Evolutionary conservation across 2,329 filamentous ascomycete species (phyloP), one percentile per base, ranked within the genome.

Genomic region (Coniochaeta sp.): DNA sequence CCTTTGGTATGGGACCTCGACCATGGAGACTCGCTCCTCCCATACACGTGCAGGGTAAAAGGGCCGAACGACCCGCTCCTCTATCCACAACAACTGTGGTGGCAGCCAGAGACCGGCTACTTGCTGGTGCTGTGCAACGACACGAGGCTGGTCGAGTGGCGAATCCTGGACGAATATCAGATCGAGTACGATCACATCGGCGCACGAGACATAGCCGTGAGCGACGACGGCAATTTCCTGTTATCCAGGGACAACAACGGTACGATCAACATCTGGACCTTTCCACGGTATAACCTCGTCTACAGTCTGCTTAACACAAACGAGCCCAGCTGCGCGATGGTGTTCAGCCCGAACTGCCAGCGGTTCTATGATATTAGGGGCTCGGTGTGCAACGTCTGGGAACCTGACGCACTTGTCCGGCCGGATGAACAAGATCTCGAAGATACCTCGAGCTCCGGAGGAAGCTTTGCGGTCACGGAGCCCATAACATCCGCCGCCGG

Each of bases 291-390:
- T 7, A 28, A 46, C 22, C 28, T 51, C 8, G 33, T 51, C 5
- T 51, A 51, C 28, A 42, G 26, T 24, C 32, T 42, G n/a, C 24
- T 45, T 22, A 51, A 51, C 27, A 20, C 13, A 8, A 31, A 31
- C 16, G 49, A 51, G 28, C 14, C 22, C 3, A 45, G 32, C 32
- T 13, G 14, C 3, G 33, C 22, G 5, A 31, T 51, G 35, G 27
- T 14, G 12, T 45, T 51, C 12, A 51, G 35, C 24, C 49, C 49
- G 6, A 31, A 46, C 24, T 28, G 35, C 16, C 49, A 51, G n/a
- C 35, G 49, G 1, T 51, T 51, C 16, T 51, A 51, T 35, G 49
- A 51, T 16, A 42, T 51, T 24, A 16, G 49, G 26, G 49, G 35
- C 1, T 24, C 35, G 4, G 13, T 31, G 8, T 51, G 49, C 30